These are phyloP conservation scores for Aegilops sharonensis DNA, from an alignment of 176 grass and related monocot species.

Conservation along the genomic window DNA sequence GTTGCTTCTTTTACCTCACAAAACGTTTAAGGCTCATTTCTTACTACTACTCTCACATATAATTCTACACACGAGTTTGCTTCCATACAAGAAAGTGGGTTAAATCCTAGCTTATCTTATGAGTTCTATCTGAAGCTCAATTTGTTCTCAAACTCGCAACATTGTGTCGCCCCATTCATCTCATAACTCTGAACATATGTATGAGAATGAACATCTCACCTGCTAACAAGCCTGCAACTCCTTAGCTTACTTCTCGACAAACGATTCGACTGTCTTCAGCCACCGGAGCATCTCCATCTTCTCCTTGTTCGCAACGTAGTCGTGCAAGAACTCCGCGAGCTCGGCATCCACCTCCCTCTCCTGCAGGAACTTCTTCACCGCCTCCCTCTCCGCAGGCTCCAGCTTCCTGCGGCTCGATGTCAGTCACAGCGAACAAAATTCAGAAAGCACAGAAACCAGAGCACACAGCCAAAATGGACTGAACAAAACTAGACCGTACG, in stretches of 20 bases:
- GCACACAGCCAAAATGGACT: neutral
- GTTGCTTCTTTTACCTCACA: neutral
- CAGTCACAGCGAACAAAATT: neutral
- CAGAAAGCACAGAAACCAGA: neutral
- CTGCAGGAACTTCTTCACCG: conserved; percentile 59
- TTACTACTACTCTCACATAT: too few relatives aligned
- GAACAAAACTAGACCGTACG: conserved; percentile 28
- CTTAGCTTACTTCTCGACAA: conserved; percentile 52
- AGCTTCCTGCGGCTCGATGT: conserved; percentile 40
- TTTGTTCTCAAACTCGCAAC: neutral
- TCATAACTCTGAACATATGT: neutral
- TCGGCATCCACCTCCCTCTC: conserved; percentile 67
- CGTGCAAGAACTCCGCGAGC: conserved; percentile 76
- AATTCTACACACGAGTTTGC: too few relatives aligned
- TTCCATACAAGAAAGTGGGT: too few relatives aligned
- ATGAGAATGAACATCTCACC: neutral
- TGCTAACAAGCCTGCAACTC: neutral
- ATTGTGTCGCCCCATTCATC: neutral
- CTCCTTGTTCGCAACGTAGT: conserved; percentile 79
- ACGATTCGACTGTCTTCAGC: conserved; percentile 67
- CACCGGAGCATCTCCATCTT: conserved; percentile 80
- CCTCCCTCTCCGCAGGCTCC: conserved; percentile 37
- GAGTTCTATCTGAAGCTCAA: too few relatives aligned
- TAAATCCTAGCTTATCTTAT: too few relatives aligned
- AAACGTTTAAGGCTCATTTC: neutral